phyloP scores from a whole-genome alignment of 495 filamentous ascomycete species.

The Amphirosellinia nigrospora region DNA sequence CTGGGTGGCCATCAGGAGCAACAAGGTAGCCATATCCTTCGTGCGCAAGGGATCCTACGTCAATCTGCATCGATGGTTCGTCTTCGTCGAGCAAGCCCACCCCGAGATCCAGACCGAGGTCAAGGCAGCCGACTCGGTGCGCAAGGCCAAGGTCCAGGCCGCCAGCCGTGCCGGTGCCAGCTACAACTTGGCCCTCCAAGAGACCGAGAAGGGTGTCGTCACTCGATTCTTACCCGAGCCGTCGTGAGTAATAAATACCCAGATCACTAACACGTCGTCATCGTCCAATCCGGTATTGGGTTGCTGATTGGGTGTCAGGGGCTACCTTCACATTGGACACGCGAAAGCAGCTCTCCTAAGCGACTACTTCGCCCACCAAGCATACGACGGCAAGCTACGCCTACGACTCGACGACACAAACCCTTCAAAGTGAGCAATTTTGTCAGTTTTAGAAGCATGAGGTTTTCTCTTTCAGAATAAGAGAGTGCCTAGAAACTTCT shows the following conservation, averaged over 20 bases:
- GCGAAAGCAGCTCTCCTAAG: slow-evolving; percentile 91
- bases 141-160: slow-evolving; percentile 73
- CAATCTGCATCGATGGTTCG: slow-evolving; percentile 89
- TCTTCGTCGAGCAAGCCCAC: slow-evolving; percentile 80
- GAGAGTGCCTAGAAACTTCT: too few species aligned
- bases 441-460: too few species aligned
- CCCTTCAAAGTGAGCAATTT: too few species aligned
- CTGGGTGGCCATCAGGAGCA: slow-evolving; percentile 85
- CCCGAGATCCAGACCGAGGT: slow-evolving; percentile 66
- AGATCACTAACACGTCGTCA: slow-evolving; percentile 1
- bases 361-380: slow-evolving; percentile 91
- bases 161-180: slow-evolving; percentile 82
- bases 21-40: slow-evolving; percentile 80
- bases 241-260: slow-evolving; percentile 68
- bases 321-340: slow-evolving; percentile 93
- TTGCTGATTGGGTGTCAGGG: slow-evolving; percentile 43
- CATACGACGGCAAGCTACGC: slow-evolving; percentile 82
- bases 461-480: too few species aligned
- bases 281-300: slow-evolving; percentile 26
- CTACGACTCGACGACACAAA: slow-evolving; percentile 94
- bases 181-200: slow-evolving; percentile 88
- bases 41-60: slow-evolving; percentile 77
- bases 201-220: slow-evolving; percentile 90
- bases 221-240: slow-evolving; percentile 96
- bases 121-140: slow-evolving; percentile 63